Base-by-base conservation (phyloP, 805 yeast species). In the Teunomyces stri region DNA sequence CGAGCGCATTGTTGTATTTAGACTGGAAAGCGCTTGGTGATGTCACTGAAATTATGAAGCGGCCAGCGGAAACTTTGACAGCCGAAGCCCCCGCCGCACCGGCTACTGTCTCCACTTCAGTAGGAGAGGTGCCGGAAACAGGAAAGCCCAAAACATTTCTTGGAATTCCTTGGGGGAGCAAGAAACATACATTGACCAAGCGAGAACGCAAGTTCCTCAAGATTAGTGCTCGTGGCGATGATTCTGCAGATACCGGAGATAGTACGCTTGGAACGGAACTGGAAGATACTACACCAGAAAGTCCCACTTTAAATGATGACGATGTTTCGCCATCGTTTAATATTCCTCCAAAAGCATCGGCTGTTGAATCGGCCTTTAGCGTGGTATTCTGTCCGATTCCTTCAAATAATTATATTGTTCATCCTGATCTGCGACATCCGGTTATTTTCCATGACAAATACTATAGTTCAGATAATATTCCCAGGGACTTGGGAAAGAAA, bases 261-360 rank as follows among this genome's bases (percentile, higher is more conserved):
- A 20, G 15, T n/a, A 15, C 21, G 28, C 29, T 15, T 51, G 43
- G 9, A 40, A 44, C 11, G 44, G 36, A 10, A 49, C 40, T 13
- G 11, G 22, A 33, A n/a, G 56, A 49, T 4, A 46, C 6, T 15
- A 25, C 11, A 9, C 27, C 27, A 25, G 27, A 25, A 25, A 22
- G 25, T 22, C 25, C 25, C 25, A 22, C 2, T 22, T 22, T 16
- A n/a, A n/a, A 30, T 6, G 16, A 31, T n/a, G 18, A 31, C 9
- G 40, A 30, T 3, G 25, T 9, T 22, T 12, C 33, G 30, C 25
- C n/a, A 16, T 39, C 44, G 20, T 60, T 78, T 30, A 56, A 63
- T 10, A 74, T 81, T 6, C 78, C 77, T 1, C 76, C 76, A 2
- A 68, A 69, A 51, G 76, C 78, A 1, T 68, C 74, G 2, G 68